These are phyloP conservation scores for Phytophthora multivora DNA, from an alignment of 352 stramenopile species.

Conservation along the genomic window DNA sequence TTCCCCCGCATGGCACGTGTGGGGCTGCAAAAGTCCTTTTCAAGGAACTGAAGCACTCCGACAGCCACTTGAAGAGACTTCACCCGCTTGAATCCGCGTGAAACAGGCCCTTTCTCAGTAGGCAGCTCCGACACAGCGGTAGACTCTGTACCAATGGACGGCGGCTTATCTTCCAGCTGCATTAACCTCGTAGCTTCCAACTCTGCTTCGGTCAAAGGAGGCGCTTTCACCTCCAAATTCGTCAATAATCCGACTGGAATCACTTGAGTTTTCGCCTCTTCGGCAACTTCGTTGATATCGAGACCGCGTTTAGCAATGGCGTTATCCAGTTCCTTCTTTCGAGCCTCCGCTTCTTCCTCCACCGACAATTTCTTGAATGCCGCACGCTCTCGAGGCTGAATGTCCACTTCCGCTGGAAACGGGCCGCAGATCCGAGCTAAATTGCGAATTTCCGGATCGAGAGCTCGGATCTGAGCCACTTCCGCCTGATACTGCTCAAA, in stretches of 20 bases:
- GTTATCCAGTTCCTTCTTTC: conserved; percentile 57
- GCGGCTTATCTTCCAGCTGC: conserved; percentile 23
- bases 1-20: conserved; percentile 29
- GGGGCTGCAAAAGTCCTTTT: conserved; percentile 74
- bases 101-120: conserved; percentile 1
- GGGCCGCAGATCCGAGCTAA: conserved; percentile 50
- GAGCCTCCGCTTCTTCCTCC: conserved; percentile 72
- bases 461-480: conserved; percentile 48
- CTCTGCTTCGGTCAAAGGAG: conserved; percentile 9
- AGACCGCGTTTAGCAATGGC: conserved; percentile 69
- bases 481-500: conserved; percentile 73
- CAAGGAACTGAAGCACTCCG: conserved; percentile 67
- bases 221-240: background rate
- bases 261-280: background rate
- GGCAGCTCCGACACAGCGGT: background rate
- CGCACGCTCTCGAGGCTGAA: conserved; percentile 57
- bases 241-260: background rate
- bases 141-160: background rate
- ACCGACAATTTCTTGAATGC: conserved; percentile 86
- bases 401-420: conserved; percentile 52
- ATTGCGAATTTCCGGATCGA: conserved; percentile 44
- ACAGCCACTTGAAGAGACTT: conserved; percentile 64
- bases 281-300: conserved; percentile 41
- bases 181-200: conserved; percentile 4
- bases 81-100: conserved; percentile 40